Percentiles rank a stretch among this genome's conserved stretches.
phyloP scores from a whole-genome alignment of 345 rosid genomes.

The Dipteronia dyeriana region DNA sequence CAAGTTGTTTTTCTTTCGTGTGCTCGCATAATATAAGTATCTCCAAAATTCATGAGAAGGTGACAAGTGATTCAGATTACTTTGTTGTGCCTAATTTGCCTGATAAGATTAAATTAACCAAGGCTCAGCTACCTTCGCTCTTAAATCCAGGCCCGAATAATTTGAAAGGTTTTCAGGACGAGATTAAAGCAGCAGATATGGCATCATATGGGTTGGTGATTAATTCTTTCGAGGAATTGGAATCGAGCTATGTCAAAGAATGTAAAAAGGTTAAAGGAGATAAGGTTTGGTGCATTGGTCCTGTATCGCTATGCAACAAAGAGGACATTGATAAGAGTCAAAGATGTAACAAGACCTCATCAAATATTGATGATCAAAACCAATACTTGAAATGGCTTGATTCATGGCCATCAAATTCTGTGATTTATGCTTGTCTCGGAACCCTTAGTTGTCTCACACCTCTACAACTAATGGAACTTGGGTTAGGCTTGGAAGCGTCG shows the following conservation, averaged over 20 bases:
- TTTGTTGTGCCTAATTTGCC: conserved; percentile 20
- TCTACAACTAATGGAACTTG: conserved; percentile 5
- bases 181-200: conserved; percentile 8
- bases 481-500: conserved; percentile 9
- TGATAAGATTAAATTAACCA: conserved; percentile 8
- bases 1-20: conserved; percentile 3
- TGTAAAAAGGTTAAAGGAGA: neutral
- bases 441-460: neutral
- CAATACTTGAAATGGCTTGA: conserved; percentile 18
- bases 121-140: neutral
- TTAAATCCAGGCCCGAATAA: neutral
- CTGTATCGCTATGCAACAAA: conserved; percentile 14
- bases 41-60: neutral
- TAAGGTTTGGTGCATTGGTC: conserved; percentile 21
- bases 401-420: conserved; percentile 1
- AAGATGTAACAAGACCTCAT: neutral
- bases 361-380: neutral
- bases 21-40: neutral
- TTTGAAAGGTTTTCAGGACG: neutral
- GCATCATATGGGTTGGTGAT: conserved; percentile 7
- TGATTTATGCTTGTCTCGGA: conserved; percentile 14
- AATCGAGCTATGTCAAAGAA: neutral
- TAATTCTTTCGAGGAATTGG: conserved; percentile 22
- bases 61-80: neutral
- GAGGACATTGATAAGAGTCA: neutral